Conservation (phyloP, 208 protist species). For the Novymonas esmeraldas region DNA sequence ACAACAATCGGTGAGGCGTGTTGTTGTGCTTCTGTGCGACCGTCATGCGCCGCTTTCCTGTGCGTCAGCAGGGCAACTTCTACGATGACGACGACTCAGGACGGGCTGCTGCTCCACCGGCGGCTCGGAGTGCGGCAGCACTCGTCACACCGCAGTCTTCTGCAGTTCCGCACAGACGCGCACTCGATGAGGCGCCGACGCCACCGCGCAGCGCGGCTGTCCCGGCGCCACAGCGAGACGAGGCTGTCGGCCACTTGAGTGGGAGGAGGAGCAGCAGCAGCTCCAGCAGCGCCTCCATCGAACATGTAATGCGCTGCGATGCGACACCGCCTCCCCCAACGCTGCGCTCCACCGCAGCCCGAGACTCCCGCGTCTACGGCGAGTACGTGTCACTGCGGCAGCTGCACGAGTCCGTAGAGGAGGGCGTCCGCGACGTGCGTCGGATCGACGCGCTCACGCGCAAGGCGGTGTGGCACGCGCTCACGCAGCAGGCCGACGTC, state of each 20-base stretch:
- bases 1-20: no score
- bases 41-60: slow-evolving; percentile 12
- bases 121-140: background rate
- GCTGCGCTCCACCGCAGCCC: background rate
- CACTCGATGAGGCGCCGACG: no score
- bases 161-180: no score
- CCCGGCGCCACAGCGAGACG: no score
- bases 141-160: background rate
- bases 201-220: no score
- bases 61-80: slow-evolving; percentile 22
- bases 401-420: slow-evolving; percentile 35
- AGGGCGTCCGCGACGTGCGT: slow-evolving; percentile 43
- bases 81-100: slow-evolving; percentile 20
- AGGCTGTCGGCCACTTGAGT: no score
- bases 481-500: slow-evolving; percentile 19
- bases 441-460: slow-evolving; percentile 51
- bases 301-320: slow-evolving; percentile 17
- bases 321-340: background rate
- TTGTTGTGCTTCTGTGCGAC: background rate
- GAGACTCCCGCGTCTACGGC: background rate
- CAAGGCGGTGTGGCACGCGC: slow-evolving; percentile 62
- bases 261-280: slow-evolving; percentile 6
- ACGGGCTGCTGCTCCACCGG: background rate
- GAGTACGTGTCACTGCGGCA: slow-evolving; percentile 21
- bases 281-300: slow-evolving; percentile 22